Evolutionary conservation across 2,329 filamentous ascomycete genomes (phyloP), one percentile per base, ranked within the genome.

Genomic region (Ceratocystis albifundus): DNA sequence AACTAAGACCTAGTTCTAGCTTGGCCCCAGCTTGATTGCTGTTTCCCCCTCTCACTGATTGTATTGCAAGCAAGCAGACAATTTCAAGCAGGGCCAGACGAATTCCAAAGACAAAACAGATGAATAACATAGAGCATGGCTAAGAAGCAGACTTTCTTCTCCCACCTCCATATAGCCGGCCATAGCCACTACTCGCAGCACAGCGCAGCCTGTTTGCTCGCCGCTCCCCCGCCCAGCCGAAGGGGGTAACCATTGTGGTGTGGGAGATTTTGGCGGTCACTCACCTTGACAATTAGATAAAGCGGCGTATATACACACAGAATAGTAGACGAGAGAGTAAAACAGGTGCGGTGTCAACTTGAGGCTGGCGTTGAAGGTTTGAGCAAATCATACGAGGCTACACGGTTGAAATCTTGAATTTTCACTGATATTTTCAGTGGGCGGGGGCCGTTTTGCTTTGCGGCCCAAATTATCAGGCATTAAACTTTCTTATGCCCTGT

Each of bases 391-490:
- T 50, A 22, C 48, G 48, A 50, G 48, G 48, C 48, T 50, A 10
- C 22, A 22, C 7, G 25, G 4, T 50, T 20, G 53, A 28, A 32
- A 32, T 25, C 53, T 22, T 12, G 28, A 57, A 7, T 57, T 57
- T 57, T 57, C 53, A 32, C 22, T 1, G 32, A 57, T 57, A 57
- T 57, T 57, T 57, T 57, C 25, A 17, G 53, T 57, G 53, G 53
- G 53, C 53, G 22, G 53, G 28, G 53, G 28, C 22, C 53, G 53
- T 15, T 28, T 32, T 57, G 53, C 15, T 17, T 57, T 25, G 53
- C 25, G 17, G 53, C 53, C 53, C 53, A 57, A 57, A 57, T 57
- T 57, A 25, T 57, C 22, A 57, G 53, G 53, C 53, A 57, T 28
- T 32, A 15, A 57, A 17, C 53, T 30, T 28, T 17, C 22, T 17